phyloP scores from a whole-genome alignment of 176 grass and related monocot species.

The Tuctoria greenei region DNA sequence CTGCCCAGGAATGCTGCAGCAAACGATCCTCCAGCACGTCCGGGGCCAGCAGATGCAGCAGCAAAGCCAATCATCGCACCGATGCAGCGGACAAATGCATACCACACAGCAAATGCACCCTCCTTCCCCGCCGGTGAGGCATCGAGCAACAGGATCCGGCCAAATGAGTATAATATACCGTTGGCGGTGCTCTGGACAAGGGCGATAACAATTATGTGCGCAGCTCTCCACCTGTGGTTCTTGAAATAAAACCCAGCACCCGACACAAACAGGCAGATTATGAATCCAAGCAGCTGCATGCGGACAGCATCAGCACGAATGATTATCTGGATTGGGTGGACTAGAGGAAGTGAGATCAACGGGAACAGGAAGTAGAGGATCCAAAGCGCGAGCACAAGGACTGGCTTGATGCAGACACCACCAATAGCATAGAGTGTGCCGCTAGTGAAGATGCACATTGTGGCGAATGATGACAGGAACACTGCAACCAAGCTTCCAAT shows the following conservation, averaged over 20 bases:
- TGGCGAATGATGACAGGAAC: constrained; percentile 72
- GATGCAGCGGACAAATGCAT: constrained; percentile 47
- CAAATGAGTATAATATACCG: constrained; percentile 67
- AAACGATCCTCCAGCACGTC: constrained; percentile 54
- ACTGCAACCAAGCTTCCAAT: constrained; percentile 71
- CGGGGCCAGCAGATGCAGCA: constrained; percentile 60
- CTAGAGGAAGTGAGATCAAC: constrained; percentile 55
- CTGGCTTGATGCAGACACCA: constrained; percentile 78
- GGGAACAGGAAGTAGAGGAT: constrained; percentile 89
- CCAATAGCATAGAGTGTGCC: constrained; percentile 71
- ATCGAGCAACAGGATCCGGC: constrained; percentile 63
- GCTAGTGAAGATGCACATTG: constrained; percentile 93
- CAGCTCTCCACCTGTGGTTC: constrained; percentile 57
- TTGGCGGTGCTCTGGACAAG: constrained; percentile 82
- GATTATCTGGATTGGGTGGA: constrained; percentile 73
- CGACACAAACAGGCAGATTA: constrained; percentile 69
- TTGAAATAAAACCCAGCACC: constrained; percentile 89
- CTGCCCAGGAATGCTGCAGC: constrained; percentile 68
- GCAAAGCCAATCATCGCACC: constrained; percentile 72
- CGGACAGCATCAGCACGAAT: constrained; percentile 76
- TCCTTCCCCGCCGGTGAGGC: constrained; percentile 82
- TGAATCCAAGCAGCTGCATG: constrained; percentile 89
- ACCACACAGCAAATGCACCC: constrained; percentile 71
- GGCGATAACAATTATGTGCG: constrained; percentile 60
- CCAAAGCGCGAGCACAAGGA: constrained; percentile 65